A percentile compares a stretch with the other conserved stretches of the same genome.
These are phyloP conservation scores for Irpex rosettiformis DNA, from an alignment of 1,284 basidiomycete genomes.

Conservation along the genomic window DNA sequence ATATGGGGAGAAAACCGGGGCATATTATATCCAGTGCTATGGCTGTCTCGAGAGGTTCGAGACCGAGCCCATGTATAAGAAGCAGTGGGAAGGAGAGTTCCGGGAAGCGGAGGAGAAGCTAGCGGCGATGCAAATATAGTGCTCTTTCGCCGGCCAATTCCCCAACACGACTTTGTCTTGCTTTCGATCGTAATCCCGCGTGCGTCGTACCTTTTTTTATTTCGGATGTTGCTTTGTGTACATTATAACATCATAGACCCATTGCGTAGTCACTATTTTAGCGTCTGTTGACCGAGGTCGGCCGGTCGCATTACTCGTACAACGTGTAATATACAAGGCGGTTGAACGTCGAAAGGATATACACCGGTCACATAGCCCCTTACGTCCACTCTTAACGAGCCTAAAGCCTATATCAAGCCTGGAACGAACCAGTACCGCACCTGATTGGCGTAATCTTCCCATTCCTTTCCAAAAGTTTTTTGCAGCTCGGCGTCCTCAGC, in stretches of 20 bases:
- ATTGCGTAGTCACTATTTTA: neutral
- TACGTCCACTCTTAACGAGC: neutral
- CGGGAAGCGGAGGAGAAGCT: conserved; percentile 32
- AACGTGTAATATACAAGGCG: neutral
- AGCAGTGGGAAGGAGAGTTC: conserved; percentile 38
- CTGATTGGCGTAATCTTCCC: conserved; percentile 45
- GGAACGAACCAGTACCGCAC: conserved; percentile 59
- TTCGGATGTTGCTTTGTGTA: neutral
- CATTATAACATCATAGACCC: neutral
- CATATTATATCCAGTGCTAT: conserved; percentile 48
- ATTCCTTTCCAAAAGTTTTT: conserved; percentile 45
- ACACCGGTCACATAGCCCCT: neutral
- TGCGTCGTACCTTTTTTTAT: neutral
- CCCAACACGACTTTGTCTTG: neutral
- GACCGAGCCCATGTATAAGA: conserved; percentile 27
- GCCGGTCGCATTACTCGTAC: neutral
- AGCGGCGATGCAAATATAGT: neutral
- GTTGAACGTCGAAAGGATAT: neutral
- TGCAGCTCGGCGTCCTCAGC: conserved; percentile 53
- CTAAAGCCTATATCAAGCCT: conserved; percentile 30
- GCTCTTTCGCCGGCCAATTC: neutral
- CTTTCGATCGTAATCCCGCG: neutral
- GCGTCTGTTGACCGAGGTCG: neutral
- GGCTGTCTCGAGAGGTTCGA: conserved; percentile 37
- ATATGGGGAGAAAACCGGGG: conserved; percentile 31